phyloP scores from a whole-genome alignment of 345 rosid species.

The Stellera chamaejasme region DNA sequence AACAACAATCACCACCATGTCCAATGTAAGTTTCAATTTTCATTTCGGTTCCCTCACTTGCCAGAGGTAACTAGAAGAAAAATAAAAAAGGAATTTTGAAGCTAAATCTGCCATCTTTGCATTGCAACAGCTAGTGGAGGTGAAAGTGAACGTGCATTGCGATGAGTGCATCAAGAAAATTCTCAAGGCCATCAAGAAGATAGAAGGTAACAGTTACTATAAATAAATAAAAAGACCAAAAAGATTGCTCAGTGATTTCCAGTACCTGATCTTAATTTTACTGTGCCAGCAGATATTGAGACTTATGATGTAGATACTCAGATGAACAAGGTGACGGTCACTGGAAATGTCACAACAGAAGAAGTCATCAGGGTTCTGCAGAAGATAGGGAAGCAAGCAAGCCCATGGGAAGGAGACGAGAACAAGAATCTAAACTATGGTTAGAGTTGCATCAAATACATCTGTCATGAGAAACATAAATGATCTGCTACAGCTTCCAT shows the following conservation, averaged over 20 bases:
- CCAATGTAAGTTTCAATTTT: slow-evolving; percentile 25
- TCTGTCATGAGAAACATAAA: too few relatives aligned
- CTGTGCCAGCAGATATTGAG: slow-evolving; percentile 49
- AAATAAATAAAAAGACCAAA: too few relatives aligned
- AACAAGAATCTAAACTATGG: neutral
- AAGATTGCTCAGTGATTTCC: too few relatives aligned
- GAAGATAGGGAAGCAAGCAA: slow-evolving; percentile 64
- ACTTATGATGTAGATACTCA: slow-evolving; percentile 67
- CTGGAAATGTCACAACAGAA: slow-evolving; percentile 68
- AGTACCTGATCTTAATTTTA: neutral
- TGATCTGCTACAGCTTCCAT: too few relatives aligned
- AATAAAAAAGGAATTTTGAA: neutral
- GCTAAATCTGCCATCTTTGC: slow-evolving; percentile 13
- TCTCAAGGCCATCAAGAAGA: slow-evolving; percentile 80
- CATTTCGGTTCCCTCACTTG: too few relatives aligned
- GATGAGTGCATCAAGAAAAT: slow-evolving; percentile 75
- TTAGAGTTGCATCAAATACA: too few relatives aligned
- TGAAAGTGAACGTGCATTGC: slow-evolving; percentile 75
- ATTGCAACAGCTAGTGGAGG: slow-evolving; percentile 56
- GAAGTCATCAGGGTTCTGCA: slow-evolving; percentile 65
- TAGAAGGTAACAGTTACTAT: slow-evolving; percentile 44
- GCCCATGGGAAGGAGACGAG: slow-evolving; percentile 28
- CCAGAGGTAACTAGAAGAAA: too few relatives aligned
- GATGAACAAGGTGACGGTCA: slow-evolving; percentile 76
- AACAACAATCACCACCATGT: slow-evolving; percentile 13